Evolutionary conservation across 108 stramenopile genomes (phyloP).

Genomic region (Parmales sp.): DNA sequence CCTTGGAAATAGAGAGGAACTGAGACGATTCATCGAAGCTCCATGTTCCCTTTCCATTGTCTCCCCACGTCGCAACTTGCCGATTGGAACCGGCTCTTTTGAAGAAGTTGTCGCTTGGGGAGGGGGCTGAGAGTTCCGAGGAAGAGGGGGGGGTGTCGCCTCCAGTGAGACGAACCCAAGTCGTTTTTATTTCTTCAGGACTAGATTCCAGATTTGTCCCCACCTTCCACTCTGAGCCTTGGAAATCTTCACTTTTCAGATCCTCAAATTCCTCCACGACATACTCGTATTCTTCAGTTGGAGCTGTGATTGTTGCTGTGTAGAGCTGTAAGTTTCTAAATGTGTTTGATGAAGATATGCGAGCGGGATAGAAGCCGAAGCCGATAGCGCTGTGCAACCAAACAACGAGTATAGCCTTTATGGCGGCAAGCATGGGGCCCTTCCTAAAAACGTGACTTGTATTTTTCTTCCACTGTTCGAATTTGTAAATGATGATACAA

Average conservation of each 20-base stretch:
- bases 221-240: background rate
- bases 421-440: too few species aligned
- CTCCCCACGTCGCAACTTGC: background rate
- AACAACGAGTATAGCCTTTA: too few species aligned
- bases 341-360: too few species aligned
- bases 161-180: background rate
- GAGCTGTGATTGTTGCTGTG: too few species aligned
- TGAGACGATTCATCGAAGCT: background rate
- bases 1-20: slow-evolving; percentile 5
- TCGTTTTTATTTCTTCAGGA: background rate
- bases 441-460: too few species aligned
- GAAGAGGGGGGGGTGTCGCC: too few species aligned
- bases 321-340: too few species aligned
- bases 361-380: too few species aligned
- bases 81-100: background rate
- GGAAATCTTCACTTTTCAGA: background rate
- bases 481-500: too few species aligned
- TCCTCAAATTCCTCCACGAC: background rate
- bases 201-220: background rate
- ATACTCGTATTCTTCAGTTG: background rate
- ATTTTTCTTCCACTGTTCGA: too few species aligned
- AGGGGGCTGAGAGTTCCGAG: too few species aligned
- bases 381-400: too few species aligned
- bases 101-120: background rate
- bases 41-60: background rate